These are phyloP conservation scores for Plantago rigida DNA, from an alignment of 305 asterid genomes.

Conservation along the genomic window DNA sequence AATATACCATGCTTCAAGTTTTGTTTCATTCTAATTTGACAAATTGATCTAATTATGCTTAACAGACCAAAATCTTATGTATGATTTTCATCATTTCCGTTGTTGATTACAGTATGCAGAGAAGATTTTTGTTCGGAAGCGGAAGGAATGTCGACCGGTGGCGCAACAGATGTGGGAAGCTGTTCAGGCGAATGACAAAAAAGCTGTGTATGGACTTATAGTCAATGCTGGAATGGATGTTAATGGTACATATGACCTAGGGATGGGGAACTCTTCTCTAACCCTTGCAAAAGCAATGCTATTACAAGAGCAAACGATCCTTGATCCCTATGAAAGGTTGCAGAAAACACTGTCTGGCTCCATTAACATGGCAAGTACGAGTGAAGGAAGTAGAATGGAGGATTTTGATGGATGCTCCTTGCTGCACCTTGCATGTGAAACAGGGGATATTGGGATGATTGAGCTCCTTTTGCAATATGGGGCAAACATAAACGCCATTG, in stretches of 20 bases:
- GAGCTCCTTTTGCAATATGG: slow-evolving; percentile 93
- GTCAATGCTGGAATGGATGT: slow-evolving; percentile 71
- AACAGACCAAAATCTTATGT: not conserved
- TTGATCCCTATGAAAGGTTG: slow-evolving; percentile 36
- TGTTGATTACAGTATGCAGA: slow-evolving; percentile 65
- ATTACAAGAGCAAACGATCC: slow-evolving; percentile 58
- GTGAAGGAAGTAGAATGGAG: slow-evolving; percentile 33
- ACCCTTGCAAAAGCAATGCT: slow-evolving; percentile 93
- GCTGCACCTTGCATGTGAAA: slow-evolving; percentile 91
- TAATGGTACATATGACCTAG: slow-evolving; percentile 49
- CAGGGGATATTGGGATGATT: slow-evolving; percentile 83
- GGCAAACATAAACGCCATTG: slow-evolving; percentile 66
- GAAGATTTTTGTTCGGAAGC: slow-evolving; percentile 61
- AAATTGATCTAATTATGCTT: not conserved
- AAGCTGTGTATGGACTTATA: slow-evolving; percentile 62
- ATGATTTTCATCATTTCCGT: not conserved
- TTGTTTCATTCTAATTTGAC: no score
- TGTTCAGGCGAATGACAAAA: slow-evolving; percentile 72
- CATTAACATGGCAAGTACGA: slow-evolving; percentile 33
- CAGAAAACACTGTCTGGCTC: slow-evolving; percentile 31
- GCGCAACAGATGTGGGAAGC: slow-evolving; percentile 86
- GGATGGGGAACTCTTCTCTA: slow-evolving; percentile 47
- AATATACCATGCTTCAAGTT: no score
- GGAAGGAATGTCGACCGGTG: slow-evolving; percentile 48
- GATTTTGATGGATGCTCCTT: slow-evolving; percentile 65